Evolutionary conservation across 495 filamentous ascomycete genomes (phyloP), one percentile per base, ranked within the genome.

Genomic region (Parmelia sp.): DNA sequence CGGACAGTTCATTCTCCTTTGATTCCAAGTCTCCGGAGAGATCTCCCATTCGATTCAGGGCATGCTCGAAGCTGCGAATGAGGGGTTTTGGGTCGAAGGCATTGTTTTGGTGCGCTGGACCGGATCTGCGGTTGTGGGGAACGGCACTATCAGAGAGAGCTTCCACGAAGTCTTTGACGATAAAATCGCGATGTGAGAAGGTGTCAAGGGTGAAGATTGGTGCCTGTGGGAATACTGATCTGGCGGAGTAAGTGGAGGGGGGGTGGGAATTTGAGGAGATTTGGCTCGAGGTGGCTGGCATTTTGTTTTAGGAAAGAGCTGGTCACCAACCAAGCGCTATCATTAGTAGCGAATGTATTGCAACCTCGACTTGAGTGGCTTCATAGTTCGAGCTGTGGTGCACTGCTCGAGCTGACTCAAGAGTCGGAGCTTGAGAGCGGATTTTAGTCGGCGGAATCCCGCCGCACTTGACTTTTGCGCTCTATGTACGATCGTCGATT

Each of bases 51-150:
- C 89, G 90, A 42, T 83, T 82, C 36, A 96, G 80, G 37, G 94
- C 86, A 82, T 89, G 84, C 75, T 99, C 94, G 70, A 99, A 97
- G 21, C 90, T 91, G 47, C 95, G 86, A 66, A 99, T 97, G 70
- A 97, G 82, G 8, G 95, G 95, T 75, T 99, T 97, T 1, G 95
- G 95, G 72, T 99, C 95, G 72, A 99, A 99, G 57, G 90, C 86
- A 59, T 67, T 63, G 49, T 27, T 57, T 72, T 87, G 84, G 62
- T 84, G 85, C 42, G 84, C 68, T 17, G 79, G 79, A 62, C 78
- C 84, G 23, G 92, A 96, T 57, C 90, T 88, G 61, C 93, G 90
- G 68, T 83, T 86, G 19, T 77, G 72, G 39, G 92, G 87, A 40
- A 90, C 80, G 39, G 92, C 88, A 59, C 79, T 88, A 61, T 97